These are phyloP conservation scores for Pyrenophora teres DNA, from an alignment of 2,329 filamentous ascomycete genomes.

Conservation along the genomic window DNA sequence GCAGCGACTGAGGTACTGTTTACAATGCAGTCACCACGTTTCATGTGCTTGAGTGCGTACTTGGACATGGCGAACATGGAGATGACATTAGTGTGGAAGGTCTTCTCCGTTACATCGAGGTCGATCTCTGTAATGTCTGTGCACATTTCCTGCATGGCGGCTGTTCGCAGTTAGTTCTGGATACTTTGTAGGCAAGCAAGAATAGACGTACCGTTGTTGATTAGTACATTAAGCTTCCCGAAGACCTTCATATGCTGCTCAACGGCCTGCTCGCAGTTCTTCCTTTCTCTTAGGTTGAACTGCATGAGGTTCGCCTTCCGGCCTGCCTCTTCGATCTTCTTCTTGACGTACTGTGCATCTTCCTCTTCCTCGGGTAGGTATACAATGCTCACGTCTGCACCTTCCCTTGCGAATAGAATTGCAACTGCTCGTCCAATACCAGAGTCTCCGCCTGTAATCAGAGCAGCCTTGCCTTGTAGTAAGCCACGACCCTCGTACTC, in stretches of 20 bases:
- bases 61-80: conserved; percentile 78
- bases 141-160: conserved; percentile 61
- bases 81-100: conserved; percentile 76
- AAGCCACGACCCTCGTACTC: conserved; percentile 27
- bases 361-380: conserved; percentile 75
- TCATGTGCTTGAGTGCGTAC: conserved; percentile 73
- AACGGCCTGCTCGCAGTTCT: conserved; percentile 70
- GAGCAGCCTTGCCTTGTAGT: conserved; percentile 37
- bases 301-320: conserved; percentile 51
- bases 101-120: conserved; percentile 59
- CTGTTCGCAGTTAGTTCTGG: conserved; percentile 28
- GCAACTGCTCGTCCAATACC: conserved; percentile 77
- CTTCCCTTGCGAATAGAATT: conserved; percentile 77
- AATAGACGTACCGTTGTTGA: conserved; percentile 23
- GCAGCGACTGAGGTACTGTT: conserved; percentile 81
- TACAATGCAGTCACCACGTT: conserved; percentile 71
- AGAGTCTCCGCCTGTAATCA: conserved; percentile 79
- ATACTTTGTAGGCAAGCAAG: not conserved
- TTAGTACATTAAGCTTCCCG: conserved; percentile 67
- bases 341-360: conserved; percentile 74
- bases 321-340: conserved; percentile 67
- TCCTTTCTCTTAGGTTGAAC: conserved; percentile 64
- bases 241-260: conserved; percentile 67
- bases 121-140: conserved; percentile 60
- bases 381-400: conserved; percentile 70